Evolutionary conservation across 805 yeast species (phyloP).

Genomic region (Metschnikowia vanudenii): DNA sequence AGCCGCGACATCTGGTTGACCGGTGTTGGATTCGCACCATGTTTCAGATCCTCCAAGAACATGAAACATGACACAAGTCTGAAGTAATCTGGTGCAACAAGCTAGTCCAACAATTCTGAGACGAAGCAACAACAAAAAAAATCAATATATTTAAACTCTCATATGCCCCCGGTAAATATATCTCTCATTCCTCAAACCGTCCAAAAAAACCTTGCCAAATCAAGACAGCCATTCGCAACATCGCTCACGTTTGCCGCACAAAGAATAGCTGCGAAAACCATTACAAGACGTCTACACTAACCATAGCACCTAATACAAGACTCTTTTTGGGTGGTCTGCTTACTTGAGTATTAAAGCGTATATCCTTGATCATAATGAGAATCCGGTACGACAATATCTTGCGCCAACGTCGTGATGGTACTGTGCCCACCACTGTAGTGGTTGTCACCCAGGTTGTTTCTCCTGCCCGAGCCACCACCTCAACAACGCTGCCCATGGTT

Average conservation of each 20-base stretch:
- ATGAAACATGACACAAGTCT: conserved; percentile 4
- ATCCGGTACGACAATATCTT: not conserved
- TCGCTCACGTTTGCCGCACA: not conserved
- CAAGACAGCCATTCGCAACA: no score
- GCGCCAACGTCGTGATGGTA: conserved; percentile 5
- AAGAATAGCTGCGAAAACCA: not conserved
- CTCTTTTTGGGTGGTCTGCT: no score
- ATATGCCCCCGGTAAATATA: no score
- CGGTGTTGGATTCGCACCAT: conserved; percentile 1
- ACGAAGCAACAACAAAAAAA: not conserved
- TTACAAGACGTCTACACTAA: no score
- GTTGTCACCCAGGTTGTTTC: conserved; percentile 8
- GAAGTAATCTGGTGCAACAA: not conserved
- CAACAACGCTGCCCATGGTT: not conserved
- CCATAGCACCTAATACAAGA: no score
- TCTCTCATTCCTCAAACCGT: no score
- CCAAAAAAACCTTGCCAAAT: no score
- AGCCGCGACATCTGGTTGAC: not conserved
- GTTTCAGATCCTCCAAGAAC: conserved; percentile 6
- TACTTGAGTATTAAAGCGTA: no score
- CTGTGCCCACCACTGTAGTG: conserved; percentile 9
- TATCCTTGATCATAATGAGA: not conserved
- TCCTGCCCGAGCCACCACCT: conserved; percentile 1
- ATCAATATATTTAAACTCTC: no score
- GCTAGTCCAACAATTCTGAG: not conserved